Evolutionary conservation across 2,329 filamentous ascomycete species (phyloP), one percentile per base, ranked within the genome.

Genomic region (Pseudogymnoascus destructans): DNA sequence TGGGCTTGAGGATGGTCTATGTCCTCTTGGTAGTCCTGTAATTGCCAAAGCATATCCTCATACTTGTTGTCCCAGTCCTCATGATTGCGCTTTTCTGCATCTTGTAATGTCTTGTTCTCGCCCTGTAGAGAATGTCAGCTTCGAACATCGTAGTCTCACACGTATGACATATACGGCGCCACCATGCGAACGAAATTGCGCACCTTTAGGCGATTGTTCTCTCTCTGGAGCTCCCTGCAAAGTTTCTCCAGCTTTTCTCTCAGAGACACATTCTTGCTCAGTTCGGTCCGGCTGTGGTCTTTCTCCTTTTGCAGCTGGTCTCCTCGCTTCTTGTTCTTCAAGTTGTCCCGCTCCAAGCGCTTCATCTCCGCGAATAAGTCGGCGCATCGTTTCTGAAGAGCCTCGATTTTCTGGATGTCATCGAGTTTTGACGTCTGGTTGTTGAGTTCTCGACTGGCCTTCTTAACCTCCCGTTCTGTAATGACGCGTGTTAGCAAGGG

Each of bases 201-300:
- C 72, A 93, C 89, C 85, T 97, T 97, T 64, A 98, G 83, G 74
- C 95, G 95, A 73, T 97, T 97, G 72, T 98, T 98, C 69, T 98
- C 93, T 66, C 92, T 87, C 61, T 95, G 93, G 58, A 98, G 79
- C 71, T 98, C 93, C 59, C 93, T 79, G 67, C 91, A 96, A 30
- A 98, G 77, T 70, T 97, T 98, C 73, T 98, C 93, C 49, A 98
- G 77, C 73, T 97, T 97, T 71, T 97, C 91, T 71, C 95, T 96
- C 69, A 97, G 82, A 1, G 85, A 87, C 17, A 87, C 85, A 19
- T 91, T 92, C 73, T 95, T 95, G 73, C 84, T 92, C 59, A 95
- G 77, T 70, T 98, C 93, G 52, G 85, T 87, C 66, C 90, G 84
- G 59, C 87, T 86, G 64, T 88, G 84, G 70, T 98, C 93, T 71